Percentiles rank a stretch among this genome's conserved stretches.
phyloP scores from a whole-genome alignment of 257 asterid species.

The Paraleonurus japonicus region DNA sequence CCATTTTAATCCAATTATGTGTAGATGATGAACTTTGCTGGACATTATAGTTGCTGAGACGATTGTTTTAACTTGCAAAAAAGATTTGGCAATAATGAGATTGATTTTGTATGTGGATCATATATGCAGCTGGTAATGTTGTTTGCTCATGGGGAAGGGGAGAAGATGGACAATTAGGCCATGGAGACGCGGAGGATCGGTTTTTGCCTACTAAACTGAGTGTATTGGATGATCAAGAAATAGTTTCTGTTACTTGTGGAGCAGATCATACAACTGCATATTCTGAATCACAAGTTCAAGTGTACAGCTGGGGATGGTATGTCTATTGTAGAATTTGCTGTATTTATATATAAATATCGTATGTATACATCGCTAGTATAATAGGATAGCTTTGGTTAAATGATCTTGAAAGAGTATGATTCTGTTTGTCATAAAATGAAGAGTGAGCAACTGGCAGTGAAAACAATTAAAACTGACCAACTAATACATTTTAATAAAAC shows the following conservation, averaged over 20 bases:
- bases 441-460: too few relatives aligned
- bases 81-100: neutral
- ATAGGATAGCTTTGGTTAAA: neutral
- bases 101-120: slow-evolving; percentile 3
- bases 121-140: slow-evolving; percentile 68
- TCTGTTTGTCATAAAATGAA: neutral
- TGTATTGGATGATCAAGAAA: slow-evolving; percentile 75
- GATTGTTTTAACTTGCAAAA: neutral
- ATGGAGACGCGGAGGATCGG: slow-evolving; percentile 93
- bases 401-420: neutral
- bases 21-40: neutral
- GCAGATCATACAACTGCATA: slow-evolving; percentile 96
- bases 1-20: neutral
- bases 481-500: too few relatives aligned
- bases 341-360: neutral
- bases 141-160: slow-evolving; percentile 99
- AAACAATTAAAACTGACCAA: too few relatives aligned
- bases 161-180: slow-evolving; percentile 98
- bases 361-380: neutral
- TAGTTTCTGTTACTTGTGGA: slow-evolving; percentile 79
- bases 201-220: slow-evolving; percentile 80
- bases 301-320: slow-evolving; percentile 99
- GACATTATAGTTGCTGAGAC: neutral
- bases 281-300: slow-evolving; percentile 60
- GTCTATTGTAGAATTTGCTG: neutral